Evolutionary conservation across 2,329 filamentous ascomycete genomes (phyloP).

Genomic region (Mycosphaerella sp.): DNA sequence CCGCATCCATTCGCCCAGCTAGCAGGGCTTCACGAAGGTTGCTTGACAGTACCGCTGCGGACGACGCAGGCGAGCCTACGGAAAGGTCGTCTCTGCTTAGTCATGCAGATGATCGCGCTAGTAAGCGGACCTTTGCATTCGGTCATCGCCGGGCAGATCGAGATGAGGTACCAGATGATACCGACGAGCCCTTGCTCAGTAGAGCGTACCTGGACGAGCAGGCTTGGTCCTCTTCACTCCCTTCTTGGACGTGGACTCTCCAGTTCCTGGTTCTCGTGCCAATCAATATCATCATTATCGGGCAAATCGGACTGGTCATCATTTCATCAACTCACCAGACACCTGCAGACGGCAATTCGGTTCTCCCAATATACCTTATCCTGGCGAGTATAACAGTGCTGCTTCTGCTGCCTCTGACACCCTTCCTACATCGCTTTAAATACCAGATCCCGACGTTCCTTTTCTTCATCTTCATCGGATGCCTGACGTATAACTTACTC

Average conservation of each 20-base stretch:
- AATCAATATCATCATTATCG: constrained; percentile 68
- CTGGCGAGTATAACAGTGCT: constrained; percentile 64
- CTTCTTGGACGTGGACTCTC: constrained; percentile 78
- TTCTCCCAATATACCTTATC: constrained; percentile 64
- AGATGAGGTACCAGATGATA: constrained; percentile 30
- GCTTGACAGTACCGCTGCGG: constrained; percentile 16
- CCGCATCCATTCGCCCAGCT: constrained; percentile 24
- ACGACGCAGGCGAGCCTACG: constrained; percentile 34
- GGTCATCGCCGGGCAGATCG: constrained; percentile 37
- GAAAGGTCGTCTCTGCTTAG: constrained; percentile 54
- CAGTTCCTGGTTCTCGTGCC: constrained; percentile 78
- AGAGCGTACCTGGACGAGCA: constrained; percentile 66
- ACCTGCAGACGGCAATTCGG: constrained; percentile 70
- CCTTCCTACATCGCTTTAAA: constrained; percentile 80
- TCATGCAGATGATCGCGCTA: constrained; percentile 34
- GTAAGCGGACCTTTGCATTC: constrained; percentile 37
- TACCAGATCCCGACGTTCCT: constrained; percentile 76
- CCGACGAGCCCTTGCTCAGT: constrained; percentile 27
- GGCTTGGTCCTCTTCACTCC: constrained; percentile 72
- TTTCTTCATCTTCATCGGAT: constrained; percentile 64
- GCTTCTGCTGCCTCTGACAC: constrained; percentile 67
- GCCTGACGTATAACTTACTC: constrained; percentile 75
- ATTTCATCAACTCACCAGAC: constrained; percentile 73
- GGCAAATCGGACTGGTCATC: constrained; percentile 67
- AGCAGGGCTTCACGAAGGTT: constrained; percentile 28